A percentile compares a stretch with the other conserved stretches of the same genome.
Evolutionary conservation across 2,329 filamentous ascomycete species (phyloP).

Genomic region (Triangularia verruculosa): DNA sequence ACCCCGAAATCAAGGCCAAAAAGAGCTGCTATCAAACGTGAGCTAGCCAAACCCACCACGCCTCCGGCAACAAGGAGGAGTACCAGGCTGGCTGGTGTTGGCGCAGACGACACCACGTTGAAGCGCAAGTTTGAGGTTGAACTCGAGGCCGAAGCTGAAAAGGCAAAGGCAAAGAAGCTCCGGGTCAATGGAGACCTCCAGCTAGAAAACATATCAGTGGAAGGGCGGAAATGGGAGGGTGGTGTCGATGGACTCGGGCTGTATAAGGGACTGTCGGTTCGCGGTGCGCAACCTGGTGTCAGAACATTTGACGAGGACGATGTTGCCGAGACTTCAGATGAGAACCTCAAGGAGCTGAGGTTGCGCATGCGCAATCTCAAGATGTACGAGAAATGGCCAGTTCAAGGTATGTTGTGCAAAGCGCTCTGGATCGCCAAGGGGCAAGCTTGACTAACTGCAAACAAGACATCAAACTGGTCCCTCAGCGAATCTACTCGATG

Average conservation of each 20-base stretch:
- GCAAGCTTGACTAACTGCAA: neutral
- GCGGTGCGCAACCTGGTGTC: conserved; percentile 73
- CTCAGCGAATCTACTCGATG: conserved; percentile 81
- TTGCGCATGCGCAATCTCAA: conserved; percentile 73
- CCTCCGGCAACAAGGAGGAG: conserved; percentile 55
- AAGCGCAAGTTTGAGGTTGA: conserved; percentile 54
- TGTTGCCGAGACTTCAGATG: conserved; percentile 73
- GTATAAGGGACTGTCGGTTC: conserved; percentile 50
- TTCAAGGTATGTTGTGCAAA: conserved; percentile 58
- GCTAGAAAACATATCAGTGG: conserved; percentile 74
- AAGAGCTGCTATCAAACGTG: conserved; percentile 36
- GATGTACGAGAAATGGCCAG: conserved; percentile 80
- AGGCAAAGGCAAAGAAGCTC: conserved; percentile 55
- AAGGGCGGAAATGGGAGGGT: conserved; percentile 71
- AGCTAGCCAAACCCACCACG: conserved; percentile 47
- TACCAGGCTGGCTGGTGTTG: conserved; percentile 55
- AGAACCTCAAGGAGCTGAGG: conserved; percentile 68
- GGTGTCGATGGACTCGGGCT: conserved; percentile 64
- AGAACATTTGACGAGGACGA: conserved; percentile 85
- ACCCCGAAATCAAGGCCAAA: conserved; percentile 27
- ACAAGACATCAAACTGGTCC: conserved; percentile 86
- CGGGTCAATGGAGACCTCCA: conserved; percentile 59
- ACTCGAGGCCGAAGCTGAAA: conserved; percentile 39
- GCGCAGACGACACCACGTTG: conserved; percentile 44
- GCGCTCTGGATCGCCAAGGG: neutral